These are phyloP conservation scores for Yamadazyma songkhlaensis DNA, from an alignment of 1,139 yeast genomes.

Conservation along the genomic window DNA sequence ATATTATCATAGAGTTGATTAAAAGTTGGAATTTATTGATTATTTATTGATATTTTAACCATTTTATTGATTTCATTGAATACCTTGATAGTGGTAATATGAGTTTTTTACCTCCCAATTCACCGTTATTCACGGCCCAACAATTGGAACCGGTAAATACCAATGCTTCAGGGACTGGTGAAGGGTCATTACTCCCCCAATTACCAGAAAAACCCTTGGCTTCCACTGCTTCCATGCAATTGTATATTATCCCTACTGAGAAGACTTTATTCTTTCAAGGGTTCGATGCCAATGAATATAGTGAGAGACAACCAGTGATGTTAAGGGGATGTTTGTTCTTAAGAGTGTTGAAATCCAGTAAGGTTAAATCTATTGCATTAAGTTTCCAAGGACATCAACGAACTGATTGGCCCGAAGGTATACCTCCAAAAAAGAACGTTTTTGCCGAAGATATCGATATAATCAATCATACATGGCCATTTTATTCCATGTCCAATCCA, in stretches of 20 bases:
- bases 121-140: slow-evolving; percentile 35
- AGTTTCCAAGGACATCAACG: slow-evolving; percentile 69
- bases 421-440: slow-evolving; percentile 80
- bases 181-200: slow-evolving; percentile 29
- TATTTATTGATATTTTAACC: too few species aligned
- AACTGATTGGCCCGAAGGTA: slow-evolving; percentile 99
- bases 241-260: slow-evolving; percentile 70
- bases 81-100: too few species aligned
- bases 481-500: slow-evolving; percentile 51
- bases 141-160: slow-evolving; percentile 21
- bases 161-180: slow-evolving; percentile 9
- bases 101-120: slow-evolving; percentile 10
- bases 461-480: slow-evolving; percentile 88
- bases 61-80: too few species aligned
- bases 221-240: slow-evolving; percentile 45
- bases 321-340: slow-evolving; percentile 79
- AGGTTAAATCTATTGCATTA: slow-evolving; percentile 66
- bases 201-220: slow-evolving; percentile 50
- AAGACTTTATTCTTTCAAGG: slow-evolving; percentile 81
- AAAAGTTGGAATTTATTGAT: too few species aligned
- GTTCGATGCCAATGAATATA: slow-evolving; percentile 62
- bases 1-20: too few species aligned
- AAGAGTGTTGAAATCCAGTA: slow-evolving; percentile 70
- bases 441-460: slow-evolving; percentile 64
- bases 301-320: slow-evolving; percentile 74